phyloP scores from a whole-genome alignment of 2,329 filamentous ascomycete genomes.

The Cadophora malorum region DNA sequence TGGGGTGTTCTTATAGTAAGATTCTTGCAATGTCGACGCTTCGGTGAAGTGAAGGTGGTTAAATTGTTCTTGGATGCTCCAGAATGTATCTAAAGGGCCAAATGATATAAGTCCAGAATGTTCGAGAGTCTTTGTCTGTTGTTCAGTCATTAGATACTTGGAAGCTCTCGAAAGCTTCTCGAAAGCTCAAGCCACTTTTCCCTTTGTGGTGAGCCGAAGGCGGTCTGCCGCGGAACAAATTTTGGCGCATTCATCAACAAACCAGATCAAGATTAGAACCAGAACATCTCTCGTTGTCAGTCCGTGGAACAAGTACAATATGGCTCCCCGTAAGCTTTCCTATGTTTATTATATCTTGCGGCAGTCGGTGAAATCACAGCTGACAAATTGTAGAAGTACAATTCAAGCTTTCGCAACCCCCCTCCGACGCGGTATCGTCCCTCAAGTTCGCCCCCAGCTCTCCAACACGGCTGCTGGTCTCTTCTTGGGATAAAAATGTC shows the following conservation, averaged over 20 bases:
- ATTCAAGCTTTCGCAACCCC: conserved; percentile 83
- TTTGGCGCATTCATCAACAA: conserved; percentile 3
- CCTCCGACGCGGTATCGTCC: conserved; percentile 85
- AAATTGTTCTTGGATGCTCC: neutral
- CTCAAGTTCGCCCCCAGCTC: conserved; percentile 82
- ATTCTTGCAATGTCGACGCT: neutral
- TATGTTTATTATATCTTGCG: neutral
- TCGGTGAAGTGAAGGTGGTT: neutral
- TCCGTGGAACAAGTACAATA: conserved; percentile 13
- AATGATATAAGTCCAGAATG: neutral
- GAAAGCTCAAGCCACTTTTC: conserved; percentile 5
- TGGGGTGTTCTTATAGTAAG: conserved; percentile 18
- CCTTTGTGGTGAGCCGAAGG: conserved; percentile 24
- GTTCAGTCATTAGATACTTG: neutral
- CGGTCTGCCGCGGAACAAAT: conserved; percentile 24
- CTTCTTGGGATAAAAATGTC: conserved; percentile 92
- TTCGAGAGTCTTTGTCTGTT: neutral
- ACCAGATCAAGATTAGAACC: neutral
- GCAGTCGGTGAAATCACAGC: neutral
- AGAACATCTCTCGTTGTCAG: neutral
- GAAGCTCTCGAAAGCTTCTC: neutral
- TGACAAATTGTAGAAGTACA: conserved; percentile 63
- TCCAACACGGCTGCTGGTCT: conserved; percentile 80
- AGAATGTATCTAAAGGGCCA: neutral
- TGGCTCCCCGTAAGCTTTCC: conserved; percentile 46